phyloP scores from a whole-genome alignment of 345 rosid species.

The Eucalyptus pauciflora region DNA sequence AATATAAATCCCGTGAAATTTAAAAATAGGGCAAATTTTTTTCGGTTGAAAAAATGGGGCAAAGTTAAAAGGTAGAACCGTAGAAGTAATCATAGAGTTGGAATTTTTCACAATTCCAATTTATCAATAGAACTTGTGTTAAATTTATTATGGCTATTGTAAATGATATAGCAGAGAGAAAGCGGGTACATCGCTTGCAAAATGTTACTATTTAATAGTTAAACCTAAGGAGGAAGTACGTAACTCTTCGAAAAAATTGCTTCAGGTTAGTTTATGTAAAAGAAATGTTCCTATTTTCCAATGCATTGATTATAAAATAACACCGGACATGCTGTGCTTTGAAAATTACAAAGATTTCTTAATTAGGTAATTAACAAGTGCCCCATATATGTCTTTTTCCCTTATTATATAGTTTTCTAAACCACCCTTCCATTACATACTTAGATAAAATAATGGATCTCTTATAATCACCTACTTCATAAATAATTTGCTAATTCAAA shows the following conservation, averaged over 20 bases:
- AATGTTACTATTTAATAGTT: not conserved
- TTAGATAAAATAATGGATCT: not conserved
- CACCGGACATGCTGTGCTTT: not conserved
- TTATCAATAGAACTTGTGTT: fast-evolving
- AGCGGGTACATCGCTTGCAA: fast-evolving
- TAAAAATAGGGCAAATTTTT: not conserved
- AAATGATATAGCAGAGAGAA: not conserved
- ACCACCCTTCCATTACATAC: not conserved
- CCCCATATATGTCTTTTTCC: not conserved
- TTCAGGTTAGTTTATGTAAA: not conserved
- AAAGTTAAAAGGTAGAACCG: not conserved
- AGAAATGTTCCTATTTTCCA: not conserved
- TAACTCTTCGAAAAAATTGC: not conserved
- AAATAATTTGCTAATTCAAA: not conserved
- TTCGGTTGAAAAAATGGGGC: no score
- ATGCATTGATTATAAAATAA: not conserved
- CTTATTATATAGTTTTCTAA: not conserved
- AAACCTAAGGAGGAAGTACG: not conserved
- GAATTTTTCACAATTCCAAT: not conserved
- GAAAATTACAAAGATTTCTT: fast-evolving
- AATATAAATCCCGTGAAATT: not conserved
- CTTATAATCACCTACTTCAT: not conserved
- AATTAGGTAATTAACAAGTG: not conserved
- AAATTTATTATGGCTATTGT: not conserved
- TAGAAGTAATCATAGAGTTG: fast-evolving